Conservation (phyloP, 176 grass and related monocot genomes). For the Eremochloa ophiuroides region DNA sequence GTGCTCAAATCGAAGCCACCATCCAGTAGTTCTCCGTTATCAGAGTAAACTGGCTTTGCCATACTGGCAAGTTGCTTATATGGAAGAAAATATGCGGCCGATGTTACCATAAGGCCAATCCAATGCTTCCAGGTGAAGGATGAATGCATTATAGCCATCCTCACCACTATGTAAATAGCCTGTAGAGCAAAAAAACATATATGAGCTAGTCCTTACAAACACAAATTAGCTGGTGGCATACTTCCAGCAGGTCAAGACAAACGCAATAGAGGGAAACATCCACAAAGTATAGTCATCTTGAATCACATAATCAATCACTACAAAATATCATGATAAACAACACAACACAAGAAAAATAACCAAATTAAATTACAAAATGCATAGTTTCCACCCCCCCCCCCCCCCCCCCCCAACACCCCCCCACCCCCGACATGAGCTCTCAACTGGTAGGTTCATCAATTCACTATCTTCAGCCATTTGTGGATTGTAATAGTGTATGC, state of each 20-base stretch:
- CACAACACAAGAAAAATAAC: not conserved
- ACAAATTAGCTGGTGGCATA: not conserved
- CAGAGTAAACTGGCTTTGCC: slow-evolving; percentile 64
- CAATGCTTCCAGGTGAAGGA: slow-evolving; percentile 98
- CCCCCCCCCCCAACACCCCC: not conserved
- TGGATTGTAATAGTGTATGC: not conserved
- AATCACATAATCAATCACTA: not conserved
- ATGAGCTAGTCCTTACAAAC: not conserved
- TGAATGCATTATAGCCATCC: slow-evolving; percentile 81
- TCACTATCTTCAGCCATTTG: not conserved
- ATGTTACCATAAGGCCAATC: slow-evolving; percentile 82
- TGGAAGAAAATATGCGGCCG: slow-evolving; percentile 62
- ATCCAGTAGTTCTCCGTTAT: slow-evolving; percentile 65
- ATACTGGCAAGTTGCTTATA: slow-evolving; percentile 92
- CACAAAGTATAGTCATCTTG: not conserved
- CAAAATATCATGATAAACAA: not conserved
- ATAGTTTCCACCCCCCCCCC: not conserved
- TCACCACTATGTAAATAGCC: slow-evolving; percentile 74
- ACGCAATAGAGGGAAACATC: not conserved
- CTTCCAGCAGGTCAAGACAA: not conserved
- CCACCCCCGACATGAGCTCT: not conserved
- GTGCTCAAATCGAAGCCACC: slow-evolving; percentile 78
- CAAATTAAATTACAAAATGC: not conserved
- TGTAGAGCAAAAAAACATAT: slow-evolving; percentile 6
- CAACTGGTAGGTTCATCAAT: not conserved